A percentile compares a stretch with the other conserved stretches of the same genome.
Conservation (phyloP, 306 rosid species). For the Gleditsia sinensis region DNA sequence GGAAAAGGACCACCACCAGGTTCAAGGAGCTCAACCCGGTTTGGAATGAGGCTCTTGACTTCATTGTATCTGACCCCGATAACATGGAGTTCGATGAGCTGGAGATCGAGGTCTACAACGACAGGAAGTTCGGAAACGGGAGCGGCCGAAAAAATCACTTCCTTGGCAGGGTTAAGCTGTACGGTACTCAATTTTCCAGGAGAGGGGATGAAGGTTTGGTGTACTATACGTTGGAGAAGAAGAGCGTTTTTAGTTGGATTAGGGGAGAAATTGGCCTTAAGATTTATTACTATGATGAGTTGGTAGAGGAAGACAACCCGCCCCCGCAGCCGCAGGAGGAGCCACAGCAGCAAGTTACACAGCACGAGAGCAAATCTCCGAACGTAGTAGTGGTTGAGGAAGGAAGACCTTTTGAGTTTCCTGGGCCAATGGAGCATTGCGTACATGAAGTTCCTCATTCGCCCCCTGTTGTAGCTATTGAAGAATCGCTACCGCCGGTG, state of each 20-base stretch:
- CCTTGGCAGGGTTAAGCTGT: slow-evolving; percentile 79
- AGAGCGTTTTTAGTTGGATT: slow-evolving; percentile 86
- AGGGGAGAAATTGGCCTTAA: slow-evolving; percentile 83
- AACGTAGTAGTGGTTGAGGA: slow-evolving; percentile 45
- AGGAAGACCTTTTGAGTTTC: slow-evolving; percentile 50
- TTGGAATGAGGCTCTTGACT: slow-evolving; percentile 86
- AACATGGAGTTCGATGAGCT: slow-evolving; percentile 87
- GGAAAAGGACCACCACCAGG: slow-evolving; percentile 72
- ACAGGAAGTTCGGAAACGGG: slow-evolving; percentile 74
- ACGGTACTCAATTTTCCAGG: slow-evolving; percentile 67
- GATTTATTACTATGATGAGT: slow-evolving; percentile 69
- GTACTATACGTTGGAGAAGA: slow-evolving; percentile 72
- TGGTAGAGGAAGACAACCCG: slow-evolving; percentile 42
- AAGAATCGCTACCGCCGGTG: slow-evolving; percentile 57
- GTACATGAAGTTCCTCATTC: slow-evolving; percentile 43
- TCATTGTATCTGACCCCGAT: slow-evolving; percentile 80
- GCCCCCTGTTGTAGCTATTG: slow-evolving; percentile 62
- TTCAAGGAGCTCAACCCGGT: slow-evolving; percentile 73
- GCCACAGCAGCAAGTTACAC: slow-evolving; percentile 24
- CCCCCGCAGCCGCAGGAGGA: slow-evolving; percentile 32
- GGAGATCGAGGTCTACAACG: slow-evolving; percentile 85
- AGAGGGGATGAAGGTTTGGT: slow-evolving; percentile 81
- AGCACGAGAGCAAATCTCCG: slow-evolving; percentile 49
- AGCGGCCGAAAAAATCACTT: slow-evolving; percentile 81
- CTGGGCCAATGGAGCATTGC: slow-evolving; percentile 38